Evolutionary conservation across 1,139 yeast genomes (phyloP), one percentile per base, ranked within the genome.

Genomic region (Candida neerlandica): DNA sequence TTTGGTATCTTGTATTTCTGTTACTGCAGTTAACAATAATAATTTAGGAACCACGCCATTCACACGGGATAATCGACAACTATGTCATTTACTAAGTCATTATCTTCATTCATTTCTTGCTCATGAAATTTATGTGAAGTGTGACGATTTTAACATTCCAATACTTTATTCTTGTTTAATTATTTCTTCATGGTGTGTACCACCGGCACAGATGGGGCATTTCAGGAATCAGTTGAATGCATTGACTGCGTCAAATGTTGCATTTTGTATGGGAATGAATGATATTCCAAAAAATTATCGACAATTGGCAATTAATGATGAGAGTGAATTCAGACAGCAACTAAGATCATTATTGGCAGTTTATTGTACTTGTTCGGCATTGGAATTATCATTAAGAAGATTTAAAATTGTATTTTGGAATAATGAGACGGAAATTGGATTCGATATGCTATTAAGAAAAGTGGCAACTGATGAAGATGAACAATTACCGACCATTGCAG

Each of bases 191-290:
- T 81, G 84, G 84, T 71, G 76, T 49, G 63, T 78, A 5, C 81
- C 83, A 2, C 80, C 84, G 3, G 66, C 71, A 32, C 71, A 70
- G 52, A 70, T 78, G 64, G 82, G 82, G 4, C 78, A 80, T 37
- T 79, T 73, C 58, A 77, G 75, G 56, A 80, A 77, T 56, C 84
- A 79, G 53, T 70, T 81, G 61, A 73, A 75, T 52, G 58, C 80
- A 23, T 58, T 81, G 51, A 70, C 73, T 44, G 80, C 81, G 2
- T 65, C 73, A 47, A 73, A 71, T 51, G 59, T 81, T 34, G 69
- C 80, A 1, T 56, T 80, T 23, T 78, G 84, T 56, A 69, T 80
- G 21, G 84, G 80, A 51, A 59, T 79, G 45, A 81, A 81, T 14
- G 69, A 51, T 60, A 66, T 60, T 66, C 65, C 58, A 55, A 68